Conservation (phyloP, 257 asterid species). For the Schizonepeta tenuifolia region DNA sequence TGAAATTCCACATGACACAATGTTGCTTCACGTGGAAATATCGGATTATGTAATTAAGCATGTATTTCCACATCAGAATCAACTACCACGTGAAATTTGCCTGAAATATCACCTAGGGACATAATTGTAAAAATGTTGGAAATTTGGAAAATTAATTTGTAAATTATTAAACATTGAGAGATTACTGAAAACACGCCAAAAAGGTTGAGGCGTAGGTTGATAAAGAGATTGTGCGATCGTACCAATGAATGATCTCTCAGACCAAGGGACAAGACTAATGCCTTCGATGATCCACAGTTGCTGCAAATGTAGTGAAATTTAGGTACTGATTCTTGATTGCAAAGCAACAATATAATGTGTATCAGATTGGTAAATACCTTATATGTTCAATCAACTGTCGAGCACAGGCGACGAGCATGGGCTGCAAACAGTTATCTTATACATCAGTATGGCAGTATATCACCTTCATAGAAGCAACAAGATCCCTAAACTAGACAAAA, state of each 20-base stretch:
- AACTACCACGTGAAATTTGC: background rate
- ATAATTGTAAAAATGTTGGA: background rate
- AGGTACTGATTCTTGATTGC: background rate
- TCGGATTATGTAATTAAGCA: background rate
- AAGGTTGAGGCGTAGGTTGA: background rate
- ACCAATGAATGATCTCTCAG: conserved; percentile 86
- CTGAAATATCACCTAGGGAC: background rate
- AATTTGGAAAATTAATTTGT: background rate
- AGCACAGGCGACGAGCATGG: conserved; percentile 85
- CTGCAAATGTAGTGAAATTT: conserved; percentile 46
- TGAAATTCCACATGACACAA: background rate
- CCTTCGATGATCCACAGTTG: conserved; percentile 67
- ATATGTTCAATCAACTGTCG: conserved; percentile 84
- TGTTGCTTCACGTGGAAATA: background rate
- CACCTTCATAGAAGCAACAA: conserved; percentile 18
- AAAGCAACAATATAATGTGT: conserved; percentile 1
- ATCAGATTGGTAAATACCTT: conserved; percentile 52
- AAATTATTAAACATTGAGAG: background rate
- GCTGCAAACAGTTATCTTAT: conserved; percentile 55
- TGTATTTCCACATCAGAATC: background rate
- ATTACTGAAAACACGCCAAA: background rate
- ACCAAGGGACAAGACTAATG: conserved; percentile 85
- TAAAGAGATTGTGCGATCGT: conserved; percentile 19
- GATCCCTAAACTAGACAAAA: background rate
- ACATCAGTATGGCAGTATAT: conserved; percentile 21